phyloP scores from a whole-genome alignment of 495 filamentous ascomycete species.

The Cercophora samala region DNA sequence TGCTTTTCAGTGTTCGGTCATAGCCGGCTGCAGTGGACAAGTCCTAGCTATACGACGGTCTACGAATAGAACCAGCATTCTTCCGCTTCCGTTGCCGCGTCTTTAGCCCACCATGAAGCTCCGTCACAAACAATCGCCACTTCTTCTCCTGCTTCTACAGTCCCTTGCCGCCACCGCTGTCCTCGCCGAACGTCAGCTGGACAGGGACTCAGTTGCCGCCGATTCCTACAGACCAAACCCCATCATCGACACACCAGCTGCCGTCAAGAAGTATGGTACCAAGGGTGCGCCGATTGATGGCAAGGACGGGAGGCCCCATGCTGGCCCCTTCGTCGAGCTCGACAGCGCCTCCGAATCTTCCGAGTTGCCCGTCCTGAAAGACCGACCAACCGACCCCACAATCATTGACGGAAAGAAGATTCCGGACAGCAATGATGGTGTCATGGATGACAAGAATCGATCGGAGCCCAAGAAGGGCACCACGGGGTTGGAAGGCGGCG shows the following conservation, averaged over 20 bases:
- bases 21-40: not conserved
- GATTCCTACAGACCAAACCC: constrained; percentile 8
- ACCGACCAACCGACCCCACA: constrained; percentile 45
- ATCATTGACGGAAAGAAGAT: constrained; percentile 64
- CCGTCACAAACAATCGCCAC: constrained; percentile 37
- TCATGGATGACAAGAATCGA: constrained; percentile 83
- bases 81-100: not conserved
- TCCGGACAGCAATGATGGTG: constrained; percentile 75
- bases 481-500: constrained; percentile 80
- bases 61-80: not conserved
- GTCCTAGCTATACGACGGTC: not conserved
- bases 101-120: constrained; percentile 39
- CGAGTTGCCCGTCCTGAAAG: constrained; percentile 46
- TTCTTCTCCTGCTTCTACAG: constrained; percentile 47
- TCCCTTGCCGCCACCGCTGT: constrained; percentile 39
- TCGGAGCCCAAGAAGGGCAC: constrained; percentile 74
- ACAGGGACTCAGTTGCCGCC: constrained; percentile 22
- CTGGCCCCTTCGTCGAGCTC: constrained; percentile 80
- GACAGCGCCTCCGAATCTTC: constrained; percentile 40
- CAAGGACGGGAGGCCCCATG: constrained; percentile 91
- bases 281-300: constrained; percentile 93
- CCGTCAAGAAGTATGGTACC: constrained; percentile 55
- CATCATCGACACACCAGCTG: constrained; percentile 20
- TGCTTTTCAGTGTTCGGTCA: not conserved
- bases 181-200: constrained; percentile 18